Evolutionary conservation across 2,329 filamentous ascomycete genomes (phyloP), one percentile per base, ranked within the genome.

Genomic region (Clonostachys rosea): DNA sequence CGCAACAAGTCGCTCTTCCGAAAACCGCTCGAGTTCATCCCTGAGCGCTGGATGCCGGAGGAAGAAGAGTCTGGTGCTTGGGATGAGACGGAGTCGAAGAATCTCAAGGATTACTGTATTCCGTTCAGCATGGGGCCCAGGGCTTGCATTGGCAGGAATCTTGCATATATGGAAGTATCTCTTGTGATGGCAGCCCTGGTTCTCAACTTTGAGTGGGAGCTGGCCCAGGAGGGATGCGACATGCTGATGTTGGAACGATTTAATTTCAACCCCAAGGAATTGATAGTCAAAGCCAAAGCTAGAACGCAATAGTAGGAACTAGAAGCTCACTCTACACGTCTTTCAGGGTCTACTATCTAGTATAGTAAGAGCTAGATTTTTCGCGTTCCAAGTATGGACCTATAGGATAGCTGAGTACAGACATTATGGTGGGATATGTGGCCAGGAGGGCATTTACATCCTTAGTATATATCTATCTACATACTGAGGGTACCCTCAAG

Each of bases 21-120:
- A 5, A 48, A 59, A 2, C 54, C 59, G 7, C 42, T 52, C 14
- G 44, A 40, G 5, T 63, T 59, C 48, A 48, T 45, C 3, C 60
- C 59, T 0, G 60, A 63, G 43, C 48, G 57, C 8, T 58, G 55
- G 55, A 41, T 57, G 5, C 46, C 46, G 13, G 44, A 46, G 30
- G 13, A 34, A 3, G 42, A 35, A 11, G 47, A 40, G 24, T 11
- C 24, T 30, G 17, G 42, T 17, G 20, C 13, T 17, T 16, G 42
- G 10, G 24, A 18, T 11, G 14, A 13, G 11, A 43, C 20, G 11
- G 47, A 48, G 36, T 7, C 17, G 11, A 24, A 48, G 18, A 48
- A 48, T 20, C 37, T 48, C n/a, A 48, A 48, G 39, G 47, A 48
- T 10, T 48, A 35, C 33, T 30, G 44, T 13, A 16, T 48, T 12